Conservation (phyloP, 768 basidiomycete genomes). For the Tricholoma hemisulphureum region DNA sequence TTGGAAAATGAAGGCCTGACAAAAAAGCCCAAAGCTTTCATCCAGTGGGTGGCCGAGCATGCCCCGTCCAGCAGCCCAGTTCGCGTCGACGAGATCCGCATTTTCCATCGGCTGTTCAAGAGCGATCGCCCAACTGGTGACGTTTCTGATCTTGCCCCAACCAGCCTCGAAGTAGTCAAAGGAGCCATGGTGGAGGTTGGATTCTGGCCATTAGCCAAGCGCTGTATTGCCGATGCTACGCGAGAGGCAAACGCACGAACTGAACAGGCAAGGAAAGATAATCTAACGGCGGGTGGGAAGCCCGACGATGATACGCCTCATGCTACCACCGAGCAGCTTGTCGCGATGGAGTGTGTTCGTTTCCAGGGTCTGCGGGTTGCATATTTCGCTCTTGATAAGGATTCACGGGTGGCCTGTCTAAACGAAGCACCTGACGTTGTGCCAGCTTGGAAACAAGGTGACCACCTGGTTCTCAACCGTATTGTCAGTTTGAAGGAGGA, state of each 20-base stretch:
- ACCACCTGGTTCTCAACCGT: constrained; percentile 82
- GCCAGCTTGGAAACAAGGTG: constrained; percentile 57
- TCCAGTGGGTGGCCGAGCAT: constrained; percentile 96
- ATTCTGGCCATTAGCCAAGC: constrained; percentile 81
- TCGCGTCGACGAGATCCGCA: constrained; percentile 80
- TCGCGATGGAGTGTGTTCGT: constrained; percentile 88
- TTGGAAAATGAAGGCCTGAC: constrained; percentile 66
- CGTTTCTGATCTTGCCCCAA: constrained; percentile 80
- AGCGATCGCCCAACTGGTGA: constrained; percentile 86
- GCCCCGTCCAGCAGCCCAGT: constrained; percentile 77
- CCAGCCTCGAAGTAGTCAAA: constrained; percentile 77
- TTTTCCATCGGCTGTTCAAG: constrained; percentile 94
- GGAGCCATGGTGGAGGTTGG: constrained; percentile 86
- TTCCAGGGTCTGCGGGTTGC: constrained; percentile 97
- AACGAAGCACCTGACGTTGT: constrained; percentile 47
- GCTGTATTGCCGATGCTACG: constrained; percentile 60
- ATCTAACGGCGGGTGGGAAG: constrained; percentile 25
- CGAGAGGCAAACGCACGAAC: constrained; percentile 63
- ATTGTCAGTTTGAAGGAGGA: constrained; percentile 96
- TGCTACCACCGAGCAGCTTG: constrained; percentile 73
- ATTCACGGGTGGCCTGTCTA: constrained; percentile 66
- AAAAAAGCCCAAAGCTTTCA: constrained; percentile 88
- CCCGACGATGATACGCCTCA: constrained; percentile 58
- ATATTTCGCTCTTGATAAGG: constrained; percentile 92
- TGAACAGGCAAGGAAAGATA: constrained; percentile 55